Conservation (phyloP, 2,329 filamentous ascomycete species). For the Aspergillus brasiliensis region DNA sequence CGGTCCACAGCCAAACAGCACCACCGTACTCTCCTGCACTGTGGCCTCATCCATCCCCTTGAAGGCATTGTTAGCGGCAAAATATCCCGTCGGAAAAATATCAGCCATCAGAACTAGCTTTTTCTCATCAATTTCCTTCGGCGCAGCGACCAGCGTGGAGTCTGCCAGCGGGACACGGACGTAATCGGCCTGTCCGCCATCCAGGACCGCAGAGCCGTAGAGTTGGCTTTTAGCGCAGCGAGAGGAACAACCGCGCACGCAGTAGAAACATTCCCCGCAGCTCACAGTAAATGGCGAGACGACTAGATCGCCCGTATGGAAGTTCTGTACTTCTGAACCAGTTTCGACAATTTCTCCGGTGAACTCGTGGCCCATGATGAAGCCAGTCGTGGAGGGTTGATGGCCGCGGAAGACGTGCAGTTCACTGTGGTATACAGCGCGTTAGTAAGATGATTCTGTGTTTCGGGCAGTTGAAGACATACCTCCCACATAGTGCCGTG, state of each 20-base stretch:
- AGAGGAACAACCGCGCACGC: conserved; percentile 70
- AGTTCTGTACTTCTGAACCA: conserved; percentile 58
- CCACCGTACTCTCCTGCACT: conserved; percentile 49
- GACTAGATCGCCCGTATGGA: conserved; percentile 73
- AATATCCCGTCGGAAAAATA: conserved; percentile 67
- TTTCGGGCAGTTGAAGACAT: conserved; percentile 10
- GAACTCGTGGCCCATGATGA: conserved; percentile 78
- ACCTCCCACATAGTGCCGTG: conserved; percentile 85
- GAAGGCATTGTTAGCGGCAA: conserved; percentile 75
- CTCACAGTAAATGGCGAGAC: conserved; percentile 81
- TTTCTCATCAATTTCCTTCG: conserved; percentile 68
- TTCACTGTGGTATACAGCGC: conserved; percentile 51
- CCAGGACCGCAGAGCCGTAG: conserved; percentile 69
- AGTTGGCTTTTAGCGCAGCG: conserved; percentile 69
- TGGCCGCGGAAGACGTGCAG: conserved; percentile 84
- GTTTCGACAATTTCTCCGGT: conserved; percentile 70
- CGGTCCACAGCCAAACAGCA: conserved; percentile 79
- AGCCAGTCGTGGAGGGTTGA: conserved; percentile 65
- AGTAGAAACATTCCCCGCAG: conserved; percentile 81
- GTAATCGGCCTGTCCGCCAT: conserved; percentile 80
- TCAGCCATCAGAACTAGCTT: conserved; percentile 69
- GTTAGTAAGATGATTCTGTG: neutral
- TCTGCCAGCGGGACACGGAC: conserved; percentile 79
- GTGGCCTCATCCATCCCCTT: conserved; percentile 57
- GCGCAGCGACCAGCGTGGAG: conserved; percentile 71